Evolutionary conservation across 331 rosid genomes (phyloP).

Genomic region (Arachis monticola): DNA sequence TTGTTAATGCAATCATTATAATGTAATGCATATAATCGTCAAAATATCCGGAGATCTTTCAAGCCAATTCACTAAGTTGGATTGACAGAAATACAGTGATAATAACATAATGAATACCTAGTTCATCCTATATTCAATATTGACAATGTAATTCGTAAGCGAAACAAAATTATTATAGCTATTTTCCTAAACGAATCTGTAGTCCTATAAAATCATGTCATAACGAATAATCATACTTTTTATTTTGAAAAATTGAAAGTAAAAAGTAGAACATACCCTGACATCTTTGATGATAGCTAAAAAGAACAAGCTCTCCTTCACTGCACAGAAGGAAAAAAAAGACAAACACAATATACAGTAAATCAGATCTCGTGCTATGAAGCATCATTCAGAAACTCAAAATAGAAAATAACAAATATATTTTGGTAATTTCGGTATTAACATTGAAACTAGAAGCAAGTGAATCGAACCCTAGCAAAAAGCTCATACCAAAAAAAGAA

Average conservation of each 20-base stretch:
- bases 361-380: constrained; percentile 7
- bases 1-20: no score
- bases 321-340: constrained; percentile 39
- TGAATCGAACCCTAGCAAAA: background rate
- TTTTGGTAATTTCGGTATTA: background rate
- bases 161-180: background rate
- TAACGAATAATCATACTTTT: background rate
- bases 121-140: no score
- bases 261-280: constrained; percentile 43
- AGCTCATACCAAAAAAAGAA: no score
- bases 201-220: background rate
- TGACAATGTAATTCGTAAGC: background rate
- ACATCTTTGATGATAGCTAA: constrained; percentile 37
- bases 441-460: background rate
- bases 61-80: no score
- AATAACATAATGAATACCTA: no score
- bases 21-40: no score
- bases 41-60: no score
- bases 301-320: constrained; percentile 20
- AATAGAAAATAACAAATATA: background rate
- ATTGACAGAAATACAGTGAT: no score
- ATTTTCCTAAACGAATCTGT: background rate
- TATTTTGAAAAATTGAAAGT: background rate
- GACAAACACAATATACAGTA: background rate
- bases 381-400: background rate